Conservation (phyloP, 2,329 filamentous ascomycete genomes). For the Scedosporium apiospermum region DNA sequence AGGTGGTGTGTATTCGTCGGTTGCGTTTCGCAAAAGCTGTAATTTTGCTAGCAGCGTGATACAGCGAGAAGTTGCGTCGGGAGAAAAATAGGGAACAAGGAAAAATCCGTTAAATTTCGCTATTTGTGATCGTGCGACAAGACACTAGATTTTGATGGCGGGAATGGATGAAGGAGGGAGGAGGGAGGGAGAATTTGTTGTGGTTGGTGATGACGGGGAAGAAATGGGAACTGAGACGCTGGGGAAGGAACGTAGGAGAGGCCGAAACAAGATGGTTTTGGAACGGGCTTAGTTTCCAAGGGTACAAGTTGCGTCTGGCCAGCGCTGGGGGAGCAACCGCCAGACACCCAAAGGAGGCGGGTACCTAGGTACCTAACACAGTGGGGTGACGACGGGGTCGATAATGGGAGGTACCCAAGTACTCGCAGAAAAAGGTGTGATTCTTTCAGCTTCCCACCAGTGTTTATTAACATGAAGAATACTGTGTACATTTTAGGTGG, state of each 20-base stretch:
- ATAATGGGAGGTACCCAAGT: too few relatives aligned
- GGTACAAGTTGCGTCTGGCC: not conserved
- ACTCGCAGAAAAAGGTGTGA: not conserved
- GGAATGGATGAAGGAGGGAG: not conserved
- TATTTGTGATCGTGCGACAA: not conserved
- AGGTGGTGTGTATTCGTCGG: not conserved
- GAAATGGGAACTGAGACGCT: not conserved
- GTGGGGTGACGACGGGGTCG: not conserved
- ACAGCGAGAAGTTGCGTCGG: not conserved
- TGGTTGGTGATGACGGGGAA: not conserved
- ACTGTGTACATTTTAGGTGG: not conserved
- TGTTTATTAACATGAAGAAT: not conserved
- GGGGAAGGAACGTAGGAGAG: not conserved
- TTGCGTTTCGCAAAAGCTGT: not conserved
- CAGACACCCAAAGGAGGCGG: not conserved
- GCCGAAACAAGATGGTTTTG: constrained; percentile 5
- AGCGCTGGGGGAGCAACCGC: not conserved
- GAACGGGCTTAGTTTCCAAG: not conserved
- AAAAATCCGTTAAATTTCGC: not conserved
- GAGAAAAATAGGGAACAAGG: not conserved
- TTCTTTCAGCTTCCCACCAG: not conserved
- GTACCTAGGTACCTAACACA: not conserved
- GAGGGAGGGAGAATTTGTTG: not conserved
- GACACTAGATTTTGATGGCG: constrained; percentile 1
- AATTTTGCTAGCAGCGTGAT: not conserved